A percentile compares a stretch with the other conserved stretches of the same genome.
Conservation (phyloP, 2,329 filamentous ascomycete species). For the Zymoseptoria tritici region DNA sequence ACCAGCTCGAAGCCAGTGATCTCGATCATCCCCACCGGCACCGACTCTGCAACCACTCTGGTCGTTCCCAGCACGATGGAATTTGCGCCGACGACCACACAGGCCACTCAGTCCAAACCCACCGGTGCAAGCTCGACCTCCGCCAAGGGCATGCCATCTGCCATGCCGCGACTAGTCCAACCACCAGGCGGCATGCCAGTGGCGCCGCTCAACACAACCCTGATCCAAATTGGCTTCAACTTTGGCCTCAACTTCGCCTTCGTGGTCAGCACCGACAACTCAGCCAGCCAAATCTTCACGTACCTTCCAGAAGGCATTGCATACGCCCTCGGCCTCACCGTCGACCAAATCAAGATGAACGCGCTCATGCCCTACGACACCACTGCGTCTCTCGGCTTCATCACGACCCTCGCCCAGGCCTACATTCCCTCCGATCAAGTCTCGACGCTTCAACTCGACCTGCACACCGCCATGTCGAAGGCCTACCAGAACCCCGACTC, state of each 20-base stretch:
- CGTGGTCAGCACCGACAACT: constrained; percentile 62
- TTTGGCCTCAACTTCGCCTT: constrained; percentile 77
- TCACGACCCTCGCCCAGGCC: constrained; percentile 65
- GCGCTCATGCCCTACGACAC: constrained; percentile 73
- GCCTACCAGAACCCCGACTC: constrained; percentile 64
- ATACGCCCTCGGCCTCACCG: constrained; percentile 49
- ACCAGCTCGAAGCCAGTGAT: constrained; percentile 23
- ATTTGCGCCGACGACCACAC: constrained; percentile 43
- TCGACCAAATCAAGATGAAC: constrained; percentile 55
- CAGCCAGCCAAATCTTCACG: constrained; percentile 77
- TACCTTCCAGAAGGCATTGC: constrained; percentile 66
- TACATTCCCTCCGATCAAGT: constrained; percentile 41
- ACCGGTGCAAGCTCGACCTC: constrained; percentile 30
- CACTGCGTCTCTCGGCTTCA: constrained; percentile 59
- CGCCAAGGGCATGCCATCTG: constrained; percentile 52
- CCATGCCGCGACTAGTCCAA: constrained; percentile 67
- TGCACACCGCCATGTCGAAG: constrained; percentile 62
- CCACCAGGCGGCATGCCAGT: constrained; percentile 54
- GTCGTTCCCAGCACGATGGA: constrained; percentile 57
- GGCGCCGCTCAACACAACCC: constrained; percentile 54
- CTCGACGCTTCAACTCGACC: constrained; percentile 56
- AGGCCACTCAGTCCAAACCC: constrained; percentile 4
- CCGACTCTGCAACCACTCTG: constrained; percentile 37
- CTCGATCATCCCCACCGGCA: constrained; percentile 42
- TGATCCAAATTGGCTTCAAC: constrained; percentile 80